Conservation (phyloP, 1,139 yeast species). For the Suhomyces wounanorum region DNA sequence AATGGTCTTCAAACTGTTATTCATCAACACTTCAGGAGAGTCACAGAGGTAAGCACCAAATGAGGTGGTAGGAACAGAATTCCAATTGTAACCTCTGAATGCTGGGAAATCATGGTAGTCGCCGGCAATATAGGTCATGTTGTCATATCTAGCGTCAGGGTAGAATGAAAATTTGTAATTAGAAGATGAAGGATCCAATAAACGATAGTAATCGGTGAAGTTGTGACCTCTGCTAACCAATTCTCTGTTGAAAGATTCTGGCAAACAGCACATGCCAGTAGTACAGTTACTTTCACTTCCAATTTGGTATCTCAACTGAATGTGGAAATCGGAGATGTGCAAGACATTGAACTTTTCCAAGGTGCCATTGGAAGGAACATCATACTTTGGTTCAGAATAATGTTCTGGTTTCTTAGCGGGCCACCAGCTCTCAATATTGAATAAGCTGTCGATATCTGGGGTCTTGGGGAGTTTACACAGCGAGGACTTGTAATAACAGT, state of each 20-base stretch:
- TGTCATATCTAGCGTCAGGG: constrained; percentile 40
- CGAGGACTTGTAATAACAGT: constrained; percentile 31
- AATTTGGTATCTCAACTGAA: constrained; percentile 55
- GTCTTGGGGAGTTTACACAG: constrained; percentile 35
- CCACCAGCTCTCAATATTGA: constrained; percentile 33
- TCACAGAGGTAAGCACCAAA: constrained; percentile 67
- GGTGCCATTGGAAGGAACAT: constrained; percentile 13
- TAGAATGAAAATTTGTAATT: constrained; percentile 31
- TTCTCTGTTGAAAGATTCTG: constrained; percentile 36
- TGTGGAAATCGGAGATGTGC: constrained; percentile 51
- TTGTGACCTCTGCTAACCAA: constrained; percentile 32
- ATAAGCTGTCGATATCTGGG: constrained; percentile 29
- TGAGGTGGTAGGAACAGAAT: constrained; percentile 55
- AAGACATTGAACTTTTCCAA: constrained; percentile 49
- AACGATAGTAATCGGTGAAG: constrained; percentile 30
- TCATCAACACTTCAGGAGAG: constrained; percentile 60
- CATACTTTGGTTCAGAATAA: constrained; percentile 28
- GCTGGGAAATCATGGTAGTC: constrained; percentile 40
- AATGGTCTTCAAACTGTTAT: constrained; percentile 54
- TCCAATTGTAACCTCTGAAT: constrained; percentile 41
- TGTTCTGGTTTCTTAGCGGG: constrained; percentile 32
- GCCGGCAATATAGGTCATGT: constrained; percentile 42
- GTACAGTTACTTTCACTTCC: constrained; percentile 67
- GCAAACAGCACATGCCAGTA: constrained; percentile 50
- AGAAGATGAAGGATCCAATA: constrained; percentile 21